phyloP scores from a whole-genome alignment of 1,284 basidiomycete genomes.

The Moesziomyces antarcticus region DNA sequence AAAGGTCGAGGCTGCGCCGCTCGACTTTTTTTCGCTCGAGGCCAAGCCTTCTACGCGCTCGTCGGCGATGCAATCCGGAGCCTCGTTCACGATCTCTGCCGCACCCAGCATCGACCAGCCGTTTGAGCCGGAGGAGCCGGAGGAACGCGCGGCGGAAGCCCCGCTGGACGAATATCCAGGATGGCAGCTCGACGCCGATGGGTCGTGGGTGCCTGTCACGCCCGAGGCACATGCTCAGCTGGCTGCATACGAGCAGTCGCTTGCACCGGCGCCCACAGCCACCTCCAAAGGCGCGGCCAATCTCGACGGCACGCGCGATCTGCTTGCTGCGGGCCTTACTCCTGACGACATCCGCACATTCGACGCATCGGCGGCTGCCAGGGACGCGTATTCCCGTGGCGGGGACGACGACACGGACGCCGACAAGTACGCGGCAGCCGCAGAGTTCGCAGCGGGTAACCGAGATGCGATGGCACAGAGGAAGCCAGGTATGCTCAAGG shows the following conservation, averaged over 20 bases:
- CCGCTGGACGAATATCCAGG: conserved; percentile 40
- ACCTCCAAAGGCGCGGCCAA: conserved; percentile 14
- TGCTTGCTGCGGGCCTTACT: conserved; percentile 17
- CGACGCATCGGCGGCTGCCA: conserved; percentile 52
- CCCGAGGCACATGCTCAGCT: conserved; percentile 62
- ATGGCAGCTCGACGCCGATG: conserved; percentile 65
- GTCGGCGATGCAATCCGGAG: not conserved
- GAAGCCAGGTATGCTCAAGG: conserved; percentile 50
- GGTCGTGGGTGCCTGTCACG: conserved; percentile 64
- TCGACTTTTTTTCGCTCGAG: conserved; percentile 47
- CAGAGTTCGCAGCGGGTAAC: conserved; percentile 33
- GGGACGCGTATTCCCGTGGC: conserved; percentile 20
- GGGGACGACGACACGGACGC: conserved; percentile 17
- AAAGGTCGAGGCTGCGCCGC: conserved; percentile 15
- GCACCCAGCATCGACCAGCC: conserved; percentile 48
- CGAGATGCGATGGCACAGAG: conserved; percentile 23
- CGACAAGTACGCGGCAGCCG: conserved; percentile 40
- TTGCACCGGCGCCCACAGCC: conserved; percentile 2
- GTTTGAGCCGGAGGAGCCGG: not conserved
- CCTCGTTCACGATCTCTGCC: conserved; percentile 38
- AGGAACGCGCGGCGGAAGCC: not conserved
- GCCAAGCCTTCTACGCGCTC: conserved; percentile 1
- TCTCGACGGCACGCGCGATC: conserved; percentile 44
- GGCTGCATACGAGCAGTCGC: conserved; percentile 37
- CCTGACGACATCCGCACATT: conserved; percentile 27